These are phyloP conservation scores for Casuarina equisetifolia DNA, from an alignment of 306 rosid genomes.

Conservation along the genomic window DNA sequence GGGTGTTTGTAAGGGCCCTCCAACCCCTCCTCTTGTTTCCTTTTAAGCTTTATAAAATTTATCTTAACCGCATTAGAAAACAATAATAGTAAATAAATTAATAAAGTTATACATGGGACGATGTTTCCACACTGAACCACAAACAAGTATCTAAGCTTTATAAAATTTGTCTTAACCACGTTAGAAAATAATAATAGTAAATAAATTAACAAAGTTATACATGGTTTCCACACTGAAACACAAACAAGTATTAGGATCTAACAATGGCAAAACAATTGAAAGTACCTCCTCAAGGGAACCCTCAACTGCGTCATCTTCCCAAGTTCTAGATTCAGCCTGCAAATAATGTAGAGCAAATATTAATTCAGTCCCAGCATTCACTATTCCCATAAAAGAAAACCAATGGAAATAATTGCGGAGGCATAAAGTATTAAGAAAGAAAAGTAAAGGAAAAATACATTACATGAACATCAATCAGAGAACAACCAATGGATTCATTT, in stretches of 20 bases:
- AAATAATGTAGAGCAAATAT: constrained; percentile 14
- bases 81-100: too few species aligned
- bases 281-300: constrained; percentile 50
- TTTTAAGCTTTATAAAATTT: too few species aligned
- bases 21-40: too few species aligned
- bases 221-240: background rate
- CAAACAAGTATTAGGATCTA: background rate
- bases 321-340: constrained; percentile 62
- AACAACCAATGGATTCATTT: background rate
- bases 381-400: constrained; percentile 2
- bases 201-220: too few species aligned
- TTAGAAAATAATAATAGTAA: too few species aligned
- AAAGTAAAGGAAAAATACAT: background rate
- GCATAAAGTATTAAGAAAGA: background rate
- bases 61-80: too few species aligned
- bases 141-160: too few species aligned
- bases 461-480: background rate
- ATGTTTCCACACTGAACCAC: too few species aligned
- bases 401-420: background rate
- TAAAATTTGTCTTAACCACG: too few species aligned
- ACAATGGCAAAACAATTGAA: constrained; percentile 7
- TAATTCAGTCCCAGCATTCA: background rate
- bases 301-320: constrained; percentile 68
- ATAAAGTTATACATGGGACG: too few species aligned
- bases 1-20: too few species aligned